Conservation (phyloP, 352 stramenopile genomes). For the Phytophthora litchii region DNA sequence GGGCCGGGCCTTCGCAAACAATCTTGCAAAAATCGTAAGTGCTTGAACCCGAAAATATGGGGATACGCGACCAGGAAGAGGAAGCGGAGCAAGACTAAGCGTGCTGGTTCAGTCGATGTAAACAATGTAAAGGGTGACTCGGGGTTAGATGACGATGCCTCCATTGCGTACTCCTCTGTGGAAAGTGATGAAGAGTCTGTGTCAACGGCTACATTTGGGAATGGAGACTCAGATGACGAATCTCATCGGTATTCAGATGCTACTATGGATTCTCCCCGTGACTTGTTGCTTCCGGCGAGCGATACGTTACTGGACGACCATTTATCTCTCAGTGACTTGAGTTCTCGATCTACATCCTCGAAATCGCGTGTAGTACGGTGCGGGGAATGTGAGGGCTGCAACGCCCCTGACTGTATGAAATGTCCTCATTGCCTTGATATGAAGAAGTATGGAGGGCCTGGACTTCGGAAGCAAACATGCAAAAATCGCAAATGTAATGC, state of each 20-base stretch:
- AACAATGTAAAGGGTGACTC: conserved; percentile 42
- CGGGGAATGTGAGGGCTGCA: conserved; percentile 73
- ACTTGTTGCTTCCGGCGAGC: conserved; percentile 42
- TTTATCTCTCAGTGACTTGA: conserved; percentile 42
- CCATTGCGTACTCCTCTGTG: conserved; percentile 52
- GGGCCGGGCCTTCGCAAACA: conserved; percentile 86
- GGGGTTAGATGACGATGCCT: conserved; percentile 50
- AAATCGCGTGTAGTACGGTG: conserved; percentile 78
- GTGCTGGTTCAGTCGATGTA: conserved; percentile 16
- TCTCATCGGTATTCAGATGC: conserved; percentile 40
- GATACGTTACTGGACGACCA: conserved; percentile 46
- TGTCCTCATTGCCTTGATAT: conserved; percentile 83
- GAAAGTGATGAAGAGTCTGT: conserved; percentile 64
- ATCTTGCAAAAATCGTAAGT: conserved; percentile 89
- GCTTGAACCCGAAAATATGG: conserved; percentile 73
- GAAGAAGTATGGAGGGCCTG: conserved; percentile 86
- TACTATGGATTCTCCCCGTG: conserved; percentile 37
- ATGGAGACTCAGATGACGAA: conserved; percentile 31
- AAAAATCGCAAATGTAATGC: conserved; percentile 78
- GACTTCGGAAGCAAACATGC: conserved; percentile 83
- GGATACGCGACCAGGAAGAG: conserved; percentile 49
- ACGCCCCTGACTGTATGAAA: conserved; percentile 74
- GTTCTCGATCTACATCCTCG: conserved; percentile 38
- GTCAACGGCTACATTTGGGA: conserved; percentile 29
- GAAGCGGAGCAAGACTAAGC: conserved; percentile 39